phyloP scores from a whole-genome alignment of 169 alveolate genomes.

The Cryptosporidium muris region DNA sequence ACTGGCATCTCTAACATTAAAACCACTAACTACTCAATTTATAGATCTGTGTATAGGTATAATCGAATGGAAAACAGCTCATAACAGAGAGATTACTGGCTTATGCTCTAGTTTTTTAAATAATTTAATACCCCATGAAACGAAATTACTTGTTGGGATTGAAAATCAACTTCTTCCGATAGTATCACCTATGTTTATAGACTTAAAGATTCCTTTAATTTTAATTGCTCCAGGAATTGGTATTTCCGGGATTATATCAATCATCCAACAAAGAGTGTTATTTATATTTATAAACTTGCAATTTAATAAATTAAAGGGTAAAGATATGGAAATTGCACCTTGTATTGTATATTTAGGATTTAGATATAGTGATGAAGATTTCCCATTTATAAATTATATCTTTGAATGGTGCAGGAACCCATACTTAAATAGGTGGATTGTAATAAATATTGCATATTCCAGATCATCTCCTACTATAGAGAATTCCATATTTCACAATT shows the following conservation, averaged over 20 bases:
- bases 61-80: constrained; percentile 59
- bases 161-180: constrained; percentile 12
- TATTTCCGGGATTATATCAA: constrained; percentile 60
- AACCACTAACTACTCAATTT: too few species aligned
- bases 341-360: constrained; percentile 37
- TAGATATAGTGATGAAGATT: constrained; percentile 42
- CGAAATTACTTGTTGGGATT: constrained; percentile 20
- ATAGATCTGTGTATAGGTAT: constrained; percentile 51
- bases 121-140: not conserved
- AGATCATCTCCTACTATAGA: constrained; percentile 26
- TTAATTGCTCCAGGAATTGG: constrained; percentile 57
- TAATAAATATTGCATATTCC: constrained; percentile 49
- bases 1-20: too few species aligned
- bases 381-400: constrained; percentile 46
- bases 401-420: constrained; percentile 5
- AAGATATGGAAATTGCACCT: not conserved
- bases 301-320: not conserved
- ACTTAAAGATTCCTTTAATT: constrained; percentile 38
- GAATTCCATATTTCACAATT: constrained; percentile 27
- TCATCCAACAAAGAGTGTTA: constrained; percentile 45
- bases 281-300: not conserved
- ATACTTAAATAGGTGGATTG: not conserved
- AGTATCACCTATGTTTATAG: not conserved
- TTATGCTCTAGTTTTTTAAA: constrained; percentile 37
- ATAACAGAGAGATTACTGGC: constrained; percentile 55